Evolutionary conservation across 352 stramenopile genomes (phyloP).

Genomic region (Phytopythium montanum): DNA sequence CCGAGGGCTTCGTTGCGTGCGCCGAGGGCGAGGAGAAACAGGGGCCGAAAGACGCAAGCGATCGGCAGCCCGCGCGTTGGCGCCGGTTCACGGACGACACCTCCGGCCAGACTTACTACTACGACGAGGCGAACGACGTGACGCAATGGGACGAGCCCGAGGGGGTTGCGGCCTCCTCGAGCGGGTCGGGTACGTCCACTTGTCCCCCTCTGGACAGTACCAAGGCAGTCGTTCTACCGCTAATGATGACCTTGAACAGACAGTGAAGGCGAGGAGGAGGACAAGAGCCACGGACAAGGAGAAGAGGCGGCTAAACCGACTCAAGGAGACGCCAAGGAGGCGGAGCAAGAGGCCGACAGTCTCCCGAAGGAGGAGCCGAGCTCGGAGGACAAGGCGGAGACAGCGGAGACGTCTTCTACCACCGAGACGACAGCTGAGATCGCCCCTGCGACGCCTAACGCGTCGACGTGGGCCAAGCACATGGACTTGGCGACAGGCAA

Average conservation of each 20-base stretch:
- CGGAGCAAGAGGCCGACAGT: not conserved
- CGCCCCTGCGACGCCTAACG: not conserved
- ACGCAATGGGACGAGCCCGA: conserved; percentile 79
- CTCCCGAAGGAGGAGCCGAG: not conserved
- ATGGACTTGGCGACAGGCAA: conserved; percentile 63
- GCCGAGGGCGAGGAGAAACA: conserved; percentile 8
- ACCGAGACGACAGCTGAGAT: conserved; percentile 1
- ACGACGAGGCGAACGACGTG: conserved; percentile 61
- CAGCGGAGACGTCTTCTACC: not conserved
- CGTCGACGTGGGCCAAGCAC: conserved; percentile 56
- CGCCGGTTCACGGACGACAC: conserved; percentile 60
- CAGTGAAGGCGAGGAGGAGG: conserved; percentile 7
- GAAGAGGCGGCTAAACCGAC: conserved; percentile 6
- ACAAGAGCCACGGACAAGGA: conserved; percentile 3
- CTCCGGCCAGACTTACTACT: conserved; percentile 59
- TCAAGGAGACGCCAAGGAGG: conserved; percentile 2
- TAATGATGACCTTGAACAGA: not conserved
- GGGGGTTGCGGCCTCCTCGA: conserved; percentile 21
- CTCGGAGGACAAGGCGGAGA: not conserved
- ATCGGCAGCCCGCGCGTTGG: conserved; percentile 39
- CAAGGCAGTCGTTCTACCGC: conserved; percentile 1
- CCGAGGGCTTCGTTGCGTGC: conserved; percentile 28
- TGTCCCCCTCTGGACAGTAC: not conserved
- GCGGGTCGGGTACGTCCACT: conserved; percentile 2
- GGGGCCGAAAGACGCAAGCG: not conserved